Conservation (phyloP, 2,329 filamentous ascomycete genomes). For the Stagonosporopsis chrysanthemi region DNA sequence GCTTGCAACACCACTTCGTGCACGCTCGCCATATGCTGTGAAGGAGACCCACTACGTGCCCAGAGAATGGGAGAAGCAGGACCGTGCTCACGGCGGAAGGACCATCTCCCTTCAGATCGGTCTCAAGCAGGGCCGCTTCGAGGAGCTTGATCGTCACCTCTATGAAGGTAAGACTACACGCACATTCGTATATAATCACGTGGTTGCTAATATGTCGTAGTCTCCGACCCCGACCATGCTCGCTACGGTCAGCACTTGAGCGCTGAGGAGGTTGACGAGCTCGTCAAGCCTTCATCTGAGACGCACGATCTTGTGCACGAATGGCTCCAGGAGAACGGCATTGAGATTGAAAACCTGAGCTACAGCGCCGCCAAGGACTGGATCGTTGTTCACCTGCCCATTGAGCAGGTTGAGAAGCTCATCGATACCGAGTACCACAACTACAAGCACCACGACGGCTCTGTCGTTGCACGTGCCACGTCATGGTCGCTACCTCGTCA, state of each 20-base stretch:
- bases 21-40: conserved; percentile 57
- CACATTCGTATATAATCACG: neutral
- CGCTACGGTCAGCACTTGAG: conserved; percentile 65
- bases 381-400: conserved; percentile 62
- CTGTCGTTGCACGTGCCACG: conserved; percentile 60
- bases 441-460: conserved; percentile 64
- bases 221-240: conserved; percentile 55
- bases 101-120: conserved; percentile 65
- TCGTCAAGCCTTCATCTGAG: conserved; percentile 62
- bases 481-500: conserved; percentile 66
- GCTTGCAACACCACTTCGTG: conserved; percentile 48
- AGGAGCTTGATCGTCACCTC: conserved; percentile 63
- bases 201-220: conserved; percentile 9
- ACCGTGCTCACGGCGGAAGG: conserved; percentile 57
- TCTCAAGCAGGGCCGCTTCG: conserved; percentile 64
- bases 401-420: conserved; percentile 61
- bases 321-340: conserved; percentile 64
- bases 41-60: conserved; percentile 65
- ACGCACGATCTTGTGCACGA: conserved; percentile 61
- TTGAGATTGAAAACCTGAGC: conserved; percentile 53
- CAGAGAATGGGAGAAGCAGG: conserved; percentile 58
- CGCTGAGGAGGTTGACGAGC: conserved; percentile 59
- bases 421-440: conserved; percentile 59
- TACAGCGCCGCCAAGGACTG: conserved; percentile 66
- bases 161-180: conserved; percentile 54